phyloP scores from a whole-genome alignment of 1,139 yeast genomes.

The Suhomyces terraborum region DNA sequence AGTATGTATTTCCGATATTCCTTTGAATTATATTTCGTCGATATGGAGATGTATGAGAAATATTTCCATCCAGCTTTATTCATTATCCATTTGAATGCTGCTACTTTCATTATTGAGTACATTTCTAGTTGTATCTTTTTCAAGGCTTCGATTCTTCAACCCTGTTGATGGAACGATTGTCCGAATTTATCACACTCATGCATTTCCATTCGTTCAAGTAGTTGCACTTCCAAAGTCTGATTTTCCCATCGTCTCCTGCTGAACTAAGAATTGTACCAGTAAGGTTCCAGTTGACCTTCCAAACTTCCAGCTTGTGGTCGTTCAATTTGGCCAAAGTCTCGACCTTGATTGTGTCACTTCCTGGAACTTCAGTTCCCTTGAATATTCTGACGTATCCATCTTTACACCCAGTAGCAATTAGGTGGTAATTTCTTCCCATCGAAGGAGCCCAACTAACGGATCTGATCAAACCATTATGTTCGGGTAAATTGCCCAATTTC shows the following conservation, averaged over 20 bases:
- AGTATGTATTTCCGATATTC: too few species aligned
- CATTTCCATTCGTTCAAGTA: conserved; percentile 88
- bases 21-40: too few species aligned
- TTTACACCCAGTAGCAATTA: conserved; percentile 93
- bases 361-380: conserved; percentile 54
- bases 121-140: background rate
- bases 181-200: conserved; percentile 83
- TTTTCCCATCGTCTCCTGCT: conserved; percentile 94
- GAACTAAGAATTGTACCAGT: conserved; percentile 92
- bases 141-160: conserved; percentile 5
- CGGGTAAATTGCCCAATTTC: conserved; percentile 54
- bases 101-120: too few species aligned
- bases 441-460: conserved; percentile 97
- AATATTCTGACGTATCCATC: conserved; percentile 90
- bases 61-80: too few species aligned
- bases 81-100: too few species aligned
- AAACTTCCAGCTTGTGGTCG: conserved; percentile 87
- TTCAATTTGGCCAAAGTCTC: conserved; percentile 47
- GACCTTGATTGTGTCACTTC: conserved; percentile 35
- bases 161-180: conserved; percentile 28
- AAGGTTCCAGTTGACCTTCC: conserved; percentile 94
- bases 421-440: conserved; percentile 86
- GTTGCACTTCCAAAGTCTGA: conserved; percentile 88
- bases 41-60: too few species aligned
- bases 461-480: conserved; percentile 83